Percentiles rank a stretch among this genome's conserved stretches.
These are phyloP conservation scores for Zopfochytrium polystomum DNA, from an alignment of 371 early-diverging fungal genomes.

Conservation along the genomic window DNA sequence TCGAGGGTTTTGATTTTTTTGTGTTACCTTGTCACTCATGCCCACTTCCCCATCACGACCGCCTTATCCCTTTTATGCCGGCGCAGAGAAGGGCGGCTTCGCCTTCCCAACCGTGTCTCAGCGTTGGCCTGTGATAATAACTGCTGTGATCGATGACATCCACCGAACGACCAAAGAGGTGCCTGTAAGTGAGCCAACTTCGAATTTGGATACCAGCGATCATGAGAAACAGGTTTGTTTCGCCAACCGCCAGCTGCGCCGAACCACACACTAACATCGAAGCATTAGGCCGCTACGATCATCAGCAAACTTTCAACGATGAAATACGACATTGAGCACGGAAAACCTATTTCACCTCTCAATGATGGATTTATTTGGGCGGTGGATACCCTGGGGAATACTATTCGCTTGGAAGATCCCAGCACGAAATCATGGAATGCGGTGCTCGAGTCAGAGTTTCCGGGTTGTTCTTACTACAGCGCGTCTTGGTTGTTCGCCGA, in stretches of 20 bases:
- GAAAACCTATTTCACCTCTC: conserved; percentile 9
- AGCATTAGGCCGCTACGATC: conserved; percentile 8
- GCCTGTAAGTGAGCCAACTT: not conserved
- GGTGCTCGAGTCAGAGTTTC: conserved; percentile 4
- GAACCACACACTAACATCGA: too few species aligned
- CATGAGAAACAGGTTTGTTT: not conserved
- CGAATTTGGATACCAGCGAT: too few species aligned
- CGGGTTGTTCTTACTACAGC: conserved; percentile 15
- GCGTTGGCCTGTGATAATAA: conserved; percentile 25
- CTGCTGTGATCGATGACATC: conserved; percentile 17
- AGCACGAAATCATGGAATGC: conserved; percentile 17
- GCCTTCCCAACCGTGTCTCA: conserved; percentile 20
- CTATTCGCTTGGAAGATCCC: not conserved
- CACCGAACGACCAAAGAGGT: not conserved
- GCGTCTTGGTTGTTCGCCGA: conserved; percentile 33
- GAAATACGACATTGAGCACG: conserved; percentile 23
- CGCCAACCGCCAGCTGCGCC: not conserved
- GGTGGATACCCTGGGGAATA: not conserved
- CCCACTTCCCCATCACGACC: conserved; percentile 8
- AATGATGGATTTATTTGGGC: too few species aligned
- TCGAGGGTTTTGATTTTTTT: too few species aligned
- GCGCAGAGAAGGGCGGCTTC: conserved; percentile 11
- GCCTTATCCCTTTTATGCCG: conserved; percentile 16
- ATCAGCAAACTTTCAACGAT: conserved; percentile 9
- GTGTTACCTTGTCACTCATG: too few species aligned